Base-by-base conservation (phyloP, 176 grass and related monocot genomes). In the Bromus sterilis region DNA sequence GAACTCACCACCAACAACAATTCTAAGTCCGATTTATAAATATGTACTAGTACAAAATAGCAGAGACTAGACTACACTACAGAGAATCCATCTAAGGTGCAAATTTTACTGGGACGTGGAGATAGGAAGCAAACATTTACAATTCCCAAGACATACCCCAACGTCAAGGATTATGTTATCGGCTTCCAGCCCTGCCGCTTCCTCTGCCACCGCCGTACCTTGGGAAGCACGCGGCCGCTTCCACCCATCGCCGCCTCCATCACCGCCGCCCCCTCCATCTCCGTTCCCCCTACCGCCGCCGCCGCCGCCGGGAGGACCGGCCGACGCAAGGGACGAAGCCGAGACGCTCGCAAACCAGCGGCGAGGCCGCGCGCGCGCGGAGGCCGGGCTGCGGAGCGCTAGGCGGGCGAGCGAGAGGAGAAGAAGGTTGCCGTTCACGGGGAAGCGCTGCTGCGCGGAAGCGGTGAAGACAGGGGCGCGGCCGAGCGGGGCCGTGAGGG, bases 121-220 rank as follows among this genome's bases (percentile, higher is more conserved):
- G 51, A 25, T 25, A 12, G 2, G 7, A 65, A 16, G 56, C 24
- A 33, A 67, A 8, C 53, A 68, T 65, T 64, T 28, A 33, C 26
- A 31, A 9, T 51, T 71, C 24, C 28, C 7, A 28, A 48, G 4
- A 20, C 83, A 86, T 90, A 98, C 96, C 76, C 93, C 93, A 86
- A 95, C 96, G 46, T 98, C 96, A 48, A 98, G 90, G 15, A 98
- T 66, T 78, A 95, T 95, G 68, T 89, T 91, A 69, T 98, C 93
- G 25, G 89, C 80, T 60, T 66, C 76, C 43, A 41, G 53, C 76
- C 64, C 86, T 9, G 88, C 28, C 7, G 86, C 82, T 68, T 95
- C 89, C 49, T 87, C 96, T 11, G 39, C 74, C 60, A 86, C 83
- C n/a, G 23, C 77, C 16, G 43, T 78, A 70, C 88, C 69, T n/a